These are phyloP conservation scores for Euphorbia lathyris DNA, from an alignment of 345 rosid species.

Conservation along the genomic window DNA sequence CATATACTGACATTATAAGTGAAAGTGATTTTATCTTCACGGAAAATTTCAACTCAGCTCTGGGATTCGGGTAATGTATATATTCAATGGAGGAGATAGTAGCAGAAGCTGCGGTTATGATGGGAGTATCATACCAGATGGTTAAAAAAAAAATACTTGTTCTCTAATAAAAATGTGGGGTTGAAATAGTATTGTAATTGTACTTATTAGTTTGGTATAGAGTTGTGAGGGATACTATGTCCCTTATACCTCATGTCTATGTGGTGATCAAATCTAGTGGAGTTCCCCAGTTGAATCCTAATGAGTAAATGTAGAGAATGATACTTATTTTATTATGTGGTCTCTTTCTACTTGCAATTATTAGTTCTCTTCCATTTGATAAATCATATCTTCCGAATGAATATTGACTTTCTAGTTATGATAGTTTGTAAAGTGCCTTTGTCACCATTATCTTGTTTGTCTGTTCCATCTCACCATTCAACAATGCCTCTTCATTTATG, in stretches of 20 bases:
- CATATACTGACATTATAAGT: too few species aligned
- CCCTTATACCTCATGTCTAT: background rate
- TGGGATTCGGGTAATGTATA: background rate
- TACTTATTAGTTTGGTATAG: background rate
- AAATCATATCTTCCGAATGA: background rate
- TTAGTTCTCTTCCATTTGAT: background rate
- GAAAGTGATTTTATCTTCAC: background rate
- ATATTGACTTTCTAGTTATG: background rate
- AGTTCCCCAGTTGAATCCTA: background rate
- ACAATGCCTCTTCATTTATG: conserved; percentile 3
- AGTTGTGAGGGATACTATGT: background rate
- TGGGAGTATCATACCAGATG: background rate
- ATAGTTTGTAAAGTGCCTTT: background rate
- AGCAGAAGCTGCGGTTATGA: background rate
- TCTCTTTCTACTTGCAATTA: conserved; percentile 4
- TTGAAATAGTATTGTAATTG: background rate
- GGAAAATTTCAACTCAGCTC: background rate
- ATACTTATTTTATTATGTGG: background rate
- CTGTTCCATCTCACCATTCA: background rate
- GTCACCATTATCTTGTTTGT: background rate
- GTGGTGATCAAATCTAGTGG: background rate
- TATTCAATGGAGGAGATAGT: background rate
- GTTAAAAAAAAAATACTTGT: background rate
- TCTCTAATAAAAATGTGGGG: background rate
- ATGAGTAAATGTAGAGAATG: background rate